Percentiles rank a stretch among this genome's conserved stretches.
phyloP scores from a whole-genome alignment of 2,329 filamentous ascomycete species.

The Mycogone perniciosa region DNA sequence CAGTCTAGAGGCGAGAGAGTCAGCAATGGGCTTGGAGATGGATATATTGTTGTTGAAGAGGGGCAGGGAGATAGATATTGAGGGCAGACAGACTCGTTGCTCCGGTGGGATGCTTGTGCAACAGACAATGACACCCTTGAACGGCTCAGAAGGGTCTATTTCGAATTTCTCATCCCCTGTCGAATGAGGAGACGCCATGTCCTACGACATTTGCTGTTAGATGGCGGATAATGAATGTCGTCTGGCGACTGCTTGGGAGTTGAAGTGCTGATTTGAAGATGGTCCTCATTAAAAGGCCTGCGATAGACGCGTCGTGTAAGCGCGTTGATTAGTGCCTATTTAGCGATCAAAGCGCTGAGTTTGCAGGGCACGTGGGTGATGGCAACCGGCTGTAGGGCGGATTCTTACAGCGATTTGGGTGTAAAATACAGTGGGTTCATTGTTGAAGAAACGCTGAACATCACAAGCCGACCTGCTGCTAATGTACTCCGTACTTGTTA shows the following conservation, averaged over 20 bases:
- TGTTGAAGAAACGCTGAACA: no score
- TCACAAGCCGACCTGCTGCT: no score
- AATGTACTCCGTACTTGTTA: no score
- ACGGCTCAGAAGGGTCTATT: constrained; percentile 55
- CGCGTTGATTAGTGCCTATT: no score
- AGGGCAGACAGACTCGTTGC: constrained; percentile 54
- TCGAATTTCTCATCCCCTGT: constrained; percentile 23
- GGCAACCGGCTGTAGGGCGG: no score
- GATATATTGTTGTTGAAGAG: background rate
- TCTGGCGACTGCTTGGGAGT: background rate
- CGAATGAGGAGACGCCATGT: constrained; percentile 24
- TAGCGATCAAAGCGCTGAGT: no score
- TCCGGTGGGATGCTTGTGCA: constrained; percentile 81
- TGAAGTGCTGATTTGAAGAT: no score
- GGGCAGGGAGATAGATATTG: constrained; percentile 1
- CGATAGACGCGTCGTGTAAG: no score
- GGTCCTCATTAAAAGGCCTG: no score
- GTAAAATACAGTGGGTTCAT: no score
- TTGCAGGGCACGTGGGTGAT: no score
- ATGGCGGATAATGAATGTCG: background rate
- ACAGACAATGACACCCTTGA: constrained; percentile 71
- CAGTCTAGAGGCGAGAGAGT: constrained; percentile 30
- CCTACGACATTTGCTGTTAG: constrained; percentile 5
- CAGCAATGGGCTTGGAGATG: constrained; percentile 1
- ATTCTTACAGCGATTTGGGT: no score